phyloP scores from a whole-genome alignment of 176 grass and related monocot genomes.

The Musa itinerans region DNA sequence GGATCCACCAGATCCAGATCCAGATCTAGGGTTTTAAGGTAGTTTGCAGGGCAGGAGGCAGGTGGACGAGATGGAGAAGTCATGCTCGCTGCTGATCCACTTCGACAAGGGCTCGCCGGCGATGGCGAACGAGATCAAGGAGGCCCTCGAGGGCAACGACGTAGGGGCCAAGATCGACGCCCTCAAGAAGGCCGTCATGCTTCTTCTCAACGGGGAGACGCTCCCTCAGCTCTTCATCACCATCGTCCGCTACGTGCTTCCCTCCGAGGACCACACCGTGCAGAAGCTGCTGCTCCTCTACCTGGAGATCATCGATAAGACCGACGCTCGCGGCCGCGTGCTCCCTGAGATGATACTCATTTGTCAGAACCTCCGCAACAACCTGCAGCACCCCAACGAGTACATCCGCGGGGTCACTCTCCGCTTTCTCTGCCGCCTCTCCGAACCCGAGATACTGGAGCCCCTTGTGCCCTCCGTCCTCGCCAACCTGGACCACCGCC shows the following conservation, averaged over 20 bases:
- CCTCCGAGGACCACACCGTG: constrained; percentile 15
- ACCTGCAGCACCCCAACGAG: constrained; percentile 70
- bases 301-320: constrained; percentile 20
- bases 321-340: constrained; percentile 22
- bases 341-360: constrained; percentile 92
- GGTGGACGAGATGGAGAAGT: constrained; percentile 3
- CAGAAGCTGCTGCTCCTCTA: constrained; percentile 13
- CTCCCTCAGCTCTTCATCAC: constrained; percentile 14
- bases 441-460: constrained; percentile 66
- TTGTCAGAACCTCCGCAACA: constrained; percentile 83
- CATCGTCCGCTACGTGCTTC: constrained; percentile 16
- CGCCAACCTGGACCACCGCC: constrained; percentile 61
- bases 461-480: constrained; percentile 67
- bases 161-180: constrained; percentile 10
- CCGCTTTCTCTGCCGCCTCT: constrained; percentile 55
- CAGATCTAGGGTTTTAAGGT: not conserved
- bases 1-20: not conserved
- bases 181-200: constrained; percentile 17
- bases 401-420: constrained; percentile 67
- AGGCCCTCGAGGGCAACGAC: constrained; percentile 15
- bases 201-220: constrained; percentile 15
- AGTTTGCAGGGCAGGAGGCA: not conserved
- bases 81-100: constrained; percentile 13
- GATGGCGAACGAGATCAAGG: constrained; percentile 16
- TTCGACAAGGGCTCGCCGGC: constrained; percentile 15